phyloP scores from a whole-genome alignment of 345 rosid genomes.

The Citrus mangshanensis region DNA sequence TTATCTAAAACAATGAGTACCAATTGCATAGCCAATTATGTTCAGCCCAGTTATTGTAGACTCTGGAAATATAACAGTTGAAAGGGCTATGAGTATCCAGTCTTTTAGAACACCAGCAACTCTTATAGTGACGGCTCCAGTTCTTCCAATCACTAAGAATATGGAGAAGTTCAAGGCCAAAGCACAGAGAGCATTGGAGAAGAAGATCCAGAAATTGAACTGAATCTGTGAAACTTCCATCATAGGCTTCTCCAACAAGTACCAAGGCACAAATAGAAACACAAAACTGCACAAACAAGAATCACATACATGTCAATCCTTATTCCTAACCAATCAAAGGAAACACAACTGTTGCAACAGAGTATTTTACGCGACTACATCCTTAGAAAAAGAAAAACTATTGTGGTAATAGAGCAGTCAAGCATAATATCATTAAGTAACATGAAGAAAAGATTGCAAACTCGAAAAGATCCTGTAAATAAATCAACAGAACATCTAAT shows the following conservation, averaged over 20 bases:
- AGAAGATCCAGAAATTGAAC: slow-evolving; percentile 95
- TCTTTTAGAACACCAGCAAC: slow-evolving; percentile 98
- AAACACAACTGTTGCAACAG: not conserved
- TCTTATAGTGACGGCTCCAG: slow-evolving; percentile 90
- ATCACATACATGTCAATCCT: not conserved
- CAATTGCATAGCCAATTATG: slow-evolving; percentile 89
- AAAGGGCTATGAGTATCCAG: slow-evolving; percentile 96
- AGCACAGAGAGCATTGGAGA: slow-evolving; percentile 94
- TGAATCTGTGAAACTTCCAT: slow-evolving; percentile 84
- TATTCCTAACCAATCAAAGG: not conserved
- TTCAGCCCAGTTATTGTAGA: slow-evolving; percentile 91
- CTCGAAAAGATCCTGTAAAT: not conserved
- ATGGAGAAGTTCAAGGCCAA: slow-evolving; percentile 86
- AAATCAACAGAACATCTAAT: not conserved
- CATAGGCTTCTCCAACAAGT: slow-evolving; percentile 73
- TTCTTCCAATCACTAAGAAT: slow-evolving; percentile 92
- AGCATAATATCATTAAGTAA: not conserved
- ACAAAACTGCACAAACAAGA: slow-evolving; percentile 67
- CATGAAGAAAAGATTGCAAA: not conserved
- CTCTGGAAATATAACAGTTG: slow-evolving; percentile 86
- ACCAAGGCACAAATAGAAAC: slow-evolving; percentile 91
- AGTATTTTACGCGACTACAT: not conserved
- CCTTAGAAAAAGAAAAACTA: not conserved
- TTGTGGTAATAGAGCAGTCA: not conserved
- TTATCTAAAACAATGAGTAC: slow-evolving; percentile 35